These are phyloP conservation scores for Chamaecrista fasciculata DNA, from an alignment of 306 rosid genomes.

Conservation along the genomic window DNA sequence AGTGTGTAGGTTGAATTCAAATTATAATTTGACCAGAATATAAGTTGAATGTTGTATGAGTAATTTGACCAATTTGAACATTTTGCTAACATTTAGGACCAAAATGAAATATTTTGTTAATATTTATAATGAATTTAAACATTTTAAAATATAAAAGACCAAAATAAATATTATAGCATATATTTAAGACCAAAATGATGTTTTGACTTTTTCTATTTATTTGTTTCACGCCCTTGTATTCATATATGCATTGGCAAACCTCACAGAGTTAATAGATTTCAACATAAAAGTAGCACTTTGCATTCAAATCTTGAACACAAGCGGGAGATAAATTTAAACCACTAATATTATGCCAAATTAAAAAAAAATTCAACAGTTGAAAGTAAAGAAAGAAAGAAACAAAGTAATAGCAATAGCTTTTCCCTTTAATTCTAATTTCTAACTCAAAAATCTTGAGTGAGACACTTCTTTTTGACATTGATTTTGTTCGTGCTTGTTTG, in stretches of 20 bases:
- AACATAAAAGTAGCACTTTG: background rate
- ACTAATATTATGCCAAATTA: background rate
- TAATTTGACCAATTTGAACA: no score
- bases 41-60: no score
- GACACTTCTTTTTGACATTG: background rate
- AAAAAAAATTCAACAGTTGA: conserved; percentile 20
- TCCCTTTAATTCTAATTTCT: conserved; percentile 35
- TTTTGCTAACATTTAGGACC: no score
- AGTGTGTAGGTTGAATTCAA: no score
- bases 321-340: conserved; percentile 14
- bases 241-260: background rate
- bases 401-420: conserved; percentile 38
- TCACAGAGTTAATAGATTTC: conserved; percentile 16
- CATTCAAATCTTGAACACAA: conserved; percentile 36
- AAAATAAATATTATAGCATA: no score
- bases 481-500: background rate
- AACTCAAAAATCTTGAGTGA: conserved; percentile 33
- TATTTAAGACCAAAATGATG: no score
- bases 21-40: no score
- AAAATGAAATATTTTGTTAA: no score
- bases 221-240: conserved; percentile 17
- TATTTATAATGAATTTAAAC: no score
- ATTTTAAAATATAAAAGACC: no score
- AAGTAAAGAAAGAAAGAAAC: conserved; percentile 7
- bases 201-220: background rate